These are phyloP conservation scores for Angomonas deanei DNA, from an alignment of 208 protist species.

Conservation along the genomic window DNA sequence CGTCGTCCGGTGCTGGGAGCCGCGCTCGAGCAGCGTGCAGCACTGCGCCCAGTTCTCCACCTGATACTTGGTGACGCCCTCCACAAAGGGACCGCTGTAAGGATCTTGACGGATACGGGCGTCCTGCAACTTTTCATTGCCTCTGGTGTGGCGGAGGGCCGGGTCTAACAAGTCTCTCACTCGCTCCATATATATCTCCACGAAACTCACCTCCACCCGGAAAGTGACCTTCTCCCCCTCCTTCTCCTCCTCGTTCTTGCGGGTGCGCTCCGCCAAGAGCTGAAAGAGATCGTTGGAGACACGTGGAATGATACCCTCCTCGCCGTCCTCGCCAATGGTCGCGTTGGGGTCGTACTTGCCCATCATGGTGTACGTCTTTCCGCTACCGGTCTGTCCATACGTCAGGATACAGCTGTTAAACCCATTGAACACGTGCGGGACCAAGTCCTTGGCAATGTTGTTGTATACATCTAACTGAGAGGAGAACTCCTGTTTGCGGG, in stretches of 20 bases:
- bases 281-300: slow-evolving; percentile 89
- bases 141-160: slow-evolving; percentile 58
- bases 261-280: slow-evolving; percentile 42
- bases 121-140: slow-evolving; percentile 75
- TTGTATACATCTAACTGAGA: slow-evolving; percentile 89
- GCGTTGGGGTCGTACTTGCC: slow-evolving; percentile 73
- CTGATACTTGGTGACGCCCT: slow-evolving; percentile 88
- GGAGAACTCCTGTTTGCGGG: slow-evolving; percentile 56
- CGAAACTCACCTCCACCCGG: slow-evolving; percentile 93
- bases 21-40: slow-evolving; percentile 84
- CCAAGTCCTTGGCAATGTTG: slow-evolving; percentile 84
- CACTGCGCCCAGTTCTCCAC: slow-evolving; percentile 85
- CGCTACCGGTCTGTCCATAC: slow-evolving; percentile 91
- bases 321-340: slow-evolving; percentile 65
- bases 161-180: slow-evolving; percentile 94
- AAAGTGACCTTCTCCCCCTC: slow-evolving; percentile 32
- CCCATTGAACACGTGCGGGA: slow-evolving; percentile 90
- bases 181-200: slow-evolving; percentile 98
- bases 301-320: slow-evolving; percentile 89
- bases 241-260: slow-evolving; percentile 21
- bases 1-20: slow-evolving; percentile 88
- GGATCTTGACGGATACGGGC: slow-evolving; percentile 89
- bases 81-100: slow-evolving; percentile 80
- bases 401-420: slow-evolving; percentile 91
- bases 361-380: slow-evolving; percentile 92